Evolutionary conservation across 2,329 filamentous ascomycete species (phyloP).

Genomic region (Exophiala dermatitidis): DNA sequence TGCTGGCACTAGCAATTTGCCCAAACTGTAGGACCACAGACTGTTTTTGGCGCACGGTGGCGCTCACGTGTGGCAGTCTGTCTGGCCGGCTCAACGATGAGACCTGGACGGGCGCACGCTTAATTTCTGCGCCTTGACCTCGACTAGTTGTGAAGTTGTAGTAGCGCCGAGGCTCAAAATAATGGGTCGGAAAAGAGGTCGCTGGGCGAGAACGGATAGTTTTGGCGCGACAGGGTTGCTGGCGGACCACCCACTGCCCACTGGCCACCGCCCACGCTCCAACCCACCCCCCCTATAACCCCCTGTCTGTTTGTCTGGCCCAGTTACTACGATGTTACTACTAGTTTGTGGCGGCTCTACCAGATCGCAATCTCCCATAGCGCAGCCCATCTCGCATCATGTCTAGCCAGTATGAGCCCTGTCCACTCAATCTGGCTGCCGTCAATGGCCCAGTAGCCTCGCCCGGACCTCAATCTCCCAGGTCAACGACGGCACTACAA

Average conservation of each 20-base stretch:
- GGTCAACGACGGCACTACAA: slow-evolving; percentile 17
- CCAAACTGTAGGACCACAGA: not conserved
- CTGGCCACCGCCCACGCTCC: no score
- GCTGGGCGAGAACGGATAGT: no score
- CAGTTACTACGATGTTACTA: not conserved
- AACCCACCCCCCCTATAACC: not conserved
- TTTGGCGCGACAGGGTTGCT: no score
- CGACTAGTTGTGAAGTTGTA: no score
- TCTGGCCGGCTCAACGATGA: not conserved
- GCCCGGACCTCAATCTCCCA: slow-evolving; percentile 19
- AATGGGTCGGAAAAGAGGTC: no score
- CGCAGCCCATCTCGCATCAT: slow-evolving; percentile 1
- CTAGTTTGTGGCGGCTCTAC: not conserved
- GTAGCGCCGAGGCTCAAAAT: no score
- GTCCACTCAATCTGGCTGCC: slow-evolving; percentile 11
- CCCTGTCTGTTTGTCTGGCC: not conserved
- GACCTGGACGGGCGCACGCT: no score
- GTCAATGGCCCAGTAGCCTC: slow-evolving; percentile 1
- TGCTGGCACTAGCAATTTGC: slow-evolving; percentile 1
- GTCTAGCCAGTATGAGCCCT: slow-evolving; percentile 1
- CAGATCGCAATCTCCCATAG: slow-evolving; percentile 12
- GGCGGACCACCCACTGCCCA: no score
- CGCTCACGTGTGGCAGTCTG: not conserved
- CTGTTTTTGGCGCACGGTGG: slow-evolving; percentile 1
- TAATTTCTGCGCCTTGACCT: no score